phyloP scores from a whole-genome alignment of 306 rosid genomes.

The Bauhinia variegata region DNA sequence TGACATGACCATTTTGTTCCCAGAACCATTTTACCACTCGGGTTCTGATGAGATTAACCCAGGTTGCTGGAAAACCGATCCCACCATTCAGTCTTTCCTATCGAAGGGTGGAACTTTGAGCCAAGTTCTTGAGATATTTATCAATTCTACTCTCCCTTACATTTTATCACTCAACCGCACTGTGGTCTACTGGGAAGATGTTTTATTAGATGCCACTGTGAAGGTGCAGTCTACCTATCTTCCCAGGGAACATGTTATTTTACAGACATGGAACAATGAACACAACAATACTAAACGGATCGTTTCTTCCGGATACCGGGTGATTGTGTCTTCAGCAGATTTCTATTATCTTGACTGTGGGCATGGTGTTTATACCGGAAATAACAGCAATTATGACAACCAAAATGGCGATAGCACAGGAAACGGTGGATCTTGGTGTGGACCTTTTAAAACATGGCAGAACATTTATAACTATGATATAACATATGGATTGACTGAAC shows the following conservation, averaged over 20 bases:
- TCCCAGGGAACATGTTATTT: slow-evolving; percentile 65
- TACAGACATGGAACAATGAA: slow-evolving; percentile 91
- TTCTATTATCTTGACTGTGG: slow-evolving; percentile 92
- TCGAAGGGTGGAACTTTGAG: slow-evolving; percentile 70
- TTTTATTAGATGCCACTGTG: slow-evolving; percentile 49
- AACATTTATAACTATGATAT: slow-evolving; percentile 77
- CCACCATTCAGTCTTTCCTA: slow-evolving; percentile 54
- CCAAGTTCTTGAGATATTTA: slow-evolving; percentile 68
- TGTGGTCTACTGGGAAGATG: slow-evolving; percentile 82
- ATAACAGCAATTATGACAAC: slow-evolving; percentile 4
- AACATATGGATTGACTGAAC: slow-evolving; percentile 62
- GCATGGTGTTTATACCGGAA: slow-evolving; percentile 75
- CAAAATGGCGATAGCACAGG: neutral
- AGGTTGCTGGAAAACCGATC: slow-evolving; percentile 84
- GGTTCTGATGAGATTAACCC: slow-evolving; percentile 84
- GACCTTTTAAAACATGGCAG: slow-evolving; percentile 90
- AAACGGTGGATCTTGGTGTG: slow-evolving; percentile 90
- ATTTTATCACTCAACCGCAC: slow-evolving; percentile 77
- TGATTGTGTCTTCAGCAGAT: slow-evolving; percentile 70
- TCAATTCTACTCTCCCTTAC: slow-evolving; percentile 71
- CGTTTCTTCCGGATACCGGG: slow-evolving; percentile 70
- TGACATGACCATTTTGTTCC: slow-evolving; percentile 61
- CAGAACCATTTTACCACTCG: slow-evolving; percentile 68
- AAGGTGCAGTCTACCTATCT: slow-evolving; percentile 52
- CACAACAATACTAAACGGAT: slow-evolving; percentile 65